Percentiles rank a stretch among this genome's conserved stretches.
Conservation (phyloP, 2,329 filamentous ascomycete species). For the Colletotrichum sp. region DNA sequence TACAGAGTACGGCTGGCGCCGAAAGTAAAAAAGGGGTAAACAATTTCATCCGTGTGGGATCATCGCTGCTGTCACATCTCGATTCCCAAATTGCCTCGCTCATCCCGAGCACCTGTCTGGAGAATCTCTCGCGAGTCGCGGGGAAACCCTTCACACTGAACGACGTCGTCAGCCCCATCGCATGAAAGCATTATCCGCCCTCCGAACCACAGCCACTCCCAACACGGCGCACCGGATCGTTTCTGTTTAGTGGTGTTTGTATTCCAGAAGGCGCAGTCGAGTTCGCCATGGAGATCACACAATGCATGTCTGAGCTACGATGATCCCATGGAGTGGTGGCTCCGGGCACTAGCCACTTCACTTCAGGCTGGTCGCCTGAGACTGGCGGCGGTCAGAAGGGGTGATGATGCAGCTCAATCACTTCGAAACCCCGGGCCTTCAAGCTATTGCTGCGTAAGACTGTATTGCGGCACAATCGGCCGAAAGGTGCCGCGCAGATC, state of each 20-base stretch:
- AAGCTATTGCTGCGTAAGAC: neutral
- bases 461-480: neutral
- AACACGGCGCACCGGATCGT: neutral
- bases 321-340: neutral
- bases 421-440: neutral
- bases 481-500: neutral
- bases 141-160: neutral
- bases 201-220: neutral
- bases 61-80: neutral
- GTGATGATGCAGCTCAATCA: neutral
- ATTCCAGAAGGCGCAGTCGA: neutral
- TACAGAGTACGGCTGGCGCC: neutral
- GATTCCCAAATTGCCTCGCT: neutral
- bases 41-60: neutral
- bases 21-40: slow-evolving; percentile 1
- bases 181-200: neutral
- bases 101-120: neutral
- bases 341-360: neutral
- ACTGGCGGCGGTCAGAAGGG: neutral
- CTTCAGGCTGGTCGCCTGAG: neutral
- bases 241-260: neutral
- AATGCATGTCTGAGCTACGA: neutral
- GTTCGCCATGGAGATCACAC: neutral
- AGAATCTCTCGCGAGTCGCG: neutral
- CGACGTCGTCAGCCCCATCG: neutral